These are phyloP conservation scores for Xeromyces bisporus DNA, from an alignment of 495 filamentous ascomycete species.

Conservation along the genomic window DNA sequence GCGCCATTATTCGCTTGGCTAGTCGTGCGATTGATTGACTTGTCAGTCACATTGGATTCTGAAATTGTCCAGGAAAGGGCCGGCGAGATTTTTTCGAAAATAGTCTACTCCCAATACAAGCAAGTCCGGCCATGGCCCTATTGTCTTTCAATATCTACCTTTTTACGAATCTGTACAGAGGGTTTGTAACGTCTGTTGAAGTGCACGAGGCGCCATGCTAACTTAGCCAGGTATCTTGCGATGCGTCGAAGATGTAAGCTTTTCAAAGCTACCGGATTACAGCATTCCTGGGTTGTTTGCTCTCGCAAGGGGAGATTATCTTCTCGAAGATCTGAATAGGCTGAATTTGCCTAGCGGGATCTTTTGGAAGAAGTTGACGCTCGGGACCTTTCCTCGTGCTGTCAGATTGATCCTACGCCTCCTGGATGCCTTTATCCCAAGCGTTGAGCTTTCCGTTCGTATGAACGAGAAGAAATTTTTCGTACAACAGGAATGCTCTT, in stretches of 20 bases:
- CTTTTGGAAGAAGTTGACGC: constrained; percentile 8
- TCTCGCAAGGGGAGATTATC: constrained; percentile 12
- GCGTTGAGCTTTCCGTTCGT: neutral
- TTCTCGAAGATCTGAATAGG: constrained; percentile 18
- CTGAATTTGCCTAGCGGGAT: constrained; percentile 16
- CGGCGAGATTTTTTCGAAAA: constrained; percentile 13
- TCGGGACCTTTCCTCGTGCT: constrained; percentile 14
- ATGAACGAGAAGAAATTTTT: constrained; percentile 5
- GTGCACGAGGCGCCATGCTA: constrained; percentile 3
- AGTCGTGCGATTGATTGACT: constrained; percentile 20
- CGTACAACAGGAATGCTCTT: constrained; percentile 18
- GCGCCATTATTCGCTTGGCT: constrained; percentile 73
- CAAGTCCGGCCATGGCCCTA: constrained; percentile 15
- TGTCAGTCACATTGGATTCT: constrained; percentile 12
- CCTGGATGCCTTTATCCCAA: constrained; percentile 15
- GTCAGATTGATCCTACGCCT: constrained; percentile 11
- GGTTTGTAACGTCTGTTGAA: constrained; percentile 13
- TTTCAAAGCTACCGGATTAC: constrained; percentile 1
- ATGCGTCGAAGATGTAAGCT: constrained; percentile 13
- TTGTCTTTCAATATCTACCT: constrained; percentile 14
- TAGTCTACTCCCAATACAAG: constrained; percentile 20
- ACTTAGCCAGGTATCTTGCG: constrained; percentile 20
- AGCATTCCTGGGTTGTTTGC: constrained; percentile 8
- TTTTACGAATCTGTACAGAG: constrained; percentile 19
- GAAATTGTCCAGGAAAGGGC: constrained; percentile 15